Evolutionary conservation across 1,284 basidiomycete species (phyloP).

Genomic region (Waitea zeae): DNA sequence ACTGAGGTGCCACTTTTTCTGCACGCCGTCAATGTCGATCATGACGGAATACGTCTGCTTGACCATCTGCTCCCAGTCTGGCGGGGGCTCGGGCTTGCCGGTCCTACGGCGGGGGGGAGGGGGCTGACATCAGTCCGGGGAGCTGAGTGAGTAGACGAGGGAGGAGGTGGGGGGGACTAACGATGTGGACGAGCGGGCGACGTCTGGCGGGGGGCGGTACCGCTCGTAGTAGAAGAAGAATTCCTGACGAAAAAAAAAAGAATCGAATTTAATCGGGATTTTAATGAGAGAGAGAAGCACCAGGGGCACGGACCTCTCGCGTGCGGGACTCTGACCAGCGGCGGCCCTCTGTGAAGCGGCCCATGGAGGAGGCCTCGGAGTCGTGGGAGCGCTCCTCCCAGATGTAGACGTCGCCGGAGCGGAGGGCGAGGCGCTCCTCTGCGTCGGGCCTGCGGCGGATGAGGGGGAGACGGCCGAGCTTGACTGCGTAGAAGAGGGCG

Average conservation of each 20-base stretch:
- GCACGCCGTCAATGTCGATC: constrained; percentile 39
- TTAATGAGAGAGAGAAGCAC: background rate
- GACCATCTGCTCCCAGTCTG: constrained; percentile 33
- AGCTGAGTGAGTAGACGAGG: background rate
- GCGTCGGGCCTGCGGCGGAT: constrained; percentile 22
- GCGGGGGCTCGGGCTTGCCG: constrained; percentile 7
- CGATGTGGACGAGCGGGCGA: constrained; percentile 8
- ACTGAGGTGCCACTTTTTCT: constrained; percentile 70
- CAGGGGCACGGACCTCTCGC: constrained; percentile 35
- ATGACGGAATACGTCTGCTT: constrained; percentile 71
- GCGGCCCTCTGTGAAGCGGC: constrained; percentile 40
- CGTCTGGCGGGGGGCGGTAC: constrained; percentile 13
- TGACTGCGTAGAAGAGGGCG: constrained; percentile 23
- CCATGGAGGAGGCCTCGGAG: constrained; percentile 38
- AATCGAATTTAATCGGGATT: constrained; percentile 1
- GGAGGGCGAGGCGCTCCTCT: constrained; percentile 23
- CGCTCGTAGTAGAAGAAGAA: constrained; percentile 24
- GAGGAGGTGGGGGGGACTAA: constrained; percentile 5
- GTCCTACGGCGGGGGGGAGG: constrained; percentile 5
- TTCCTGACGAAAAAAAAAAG: constrained; percentile 11
- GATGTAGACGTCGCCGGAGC: constrained; percentile 24
- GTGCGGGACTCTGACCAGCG: constrained; percentile 63
- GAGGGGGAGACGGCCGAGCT: constrained; percentile 18
- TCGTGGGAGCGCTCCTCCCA: constrained; percentile 27
- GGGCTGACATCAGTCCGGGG: background rate